Evolutionary conservation across 106 monocot species (phyloP), one percentile per base, ranked within the genome.

Genomic region (Phalaenopsis aphrodite): DNA sequence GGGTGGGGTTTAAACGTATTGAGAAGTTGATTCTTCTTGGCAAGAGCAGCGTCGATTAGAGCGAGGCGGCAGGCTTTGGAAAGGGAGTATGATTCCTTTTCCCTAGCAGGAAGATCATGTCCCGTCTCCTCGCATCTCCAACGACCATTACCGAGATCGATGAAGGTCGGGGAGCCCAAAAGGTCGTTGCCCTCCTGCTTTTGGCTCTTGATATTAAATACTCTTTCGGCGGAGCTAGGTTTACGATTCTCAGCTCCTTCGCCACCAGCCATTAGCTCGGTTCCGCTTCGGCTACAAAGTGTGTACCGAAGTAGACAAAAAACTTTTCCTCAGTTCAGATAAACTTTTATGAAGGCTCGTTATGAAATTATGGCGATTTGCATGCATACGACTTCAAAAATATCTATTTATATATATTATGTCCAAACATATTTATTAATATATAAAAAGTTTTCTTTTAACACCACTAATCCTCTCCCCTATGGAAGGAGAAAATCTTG

Each of bases 51-150:
- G 72, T 98, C 86, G 75, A 98, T 92, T 61, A 98, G 84, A 16
- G 85, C 94, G 46, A 92, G 37, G 47, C 98, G 86, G 82, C 98
- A 98, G 18, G 86, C 89, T 72, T 87, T 89, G 84, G 84, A 78
- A 67, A 76, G 76, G 24, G 83, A 42, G 74, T 98, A 98, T 45
- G 85, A 65, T n/a, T 92, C 98, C 68, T 78, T 79, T 24, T 94
- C 98, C 55, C 72, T 83, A 15, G 69, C 86, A 52, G 82, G 83
- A 75, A 98, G 71, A 87, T 98, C 98, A 80, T 98, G 98, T 15
- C 98, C 94, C 36, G 92, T 91, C 82, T 94, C 98, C 36, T 80
- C 81, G 87, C 98, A 98, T 45, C 89, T 84, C 61, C 90, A 55
- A 36, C 98, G 88, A 16, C 94, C 90, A 61, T 80, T 82, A 10